Evolutionary conservation across 371 early-diverging fungal species (phyloP), one percentile per base, ranked within the genome.

Genomic region (Rhizopus delemar): DNA sequence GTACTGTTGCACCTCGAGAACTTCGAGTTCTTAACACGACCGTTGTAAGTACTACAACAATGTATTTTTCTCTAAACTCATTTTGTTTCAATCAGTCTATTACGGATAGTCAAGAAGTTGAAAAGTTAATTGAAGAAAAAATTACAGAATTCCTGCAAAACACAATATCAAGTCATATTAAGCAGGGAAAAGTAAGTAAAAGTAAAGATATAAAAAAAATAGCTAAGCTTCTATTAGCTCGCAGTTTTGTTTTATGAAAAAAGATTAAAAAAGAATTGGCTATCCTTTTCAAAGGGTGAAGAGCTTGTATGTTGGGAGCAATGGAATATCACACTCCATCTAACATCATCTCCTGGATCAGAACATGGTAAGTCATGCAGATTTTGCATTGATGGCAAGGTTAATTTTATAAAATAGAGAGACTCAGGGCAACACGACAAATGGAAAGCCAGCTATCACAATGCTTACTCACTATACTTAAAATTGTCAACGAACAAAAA

Each of bases 271-370:
- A 89, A 88, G 65, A 87, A 86, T 15, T 91, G 91, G 94, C 93
- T 90, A 56, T 80, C 85, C 57, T 71, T 79, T 38, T 65, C 73
- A 8, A 91, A 84, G 51, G 75, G 91, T 8, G 89, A 93, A 50
- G 92, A 93, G 46, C 86, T 88, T 38, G 86, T 91, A 4, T 89
- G 93, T 64, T 95, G 95, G 95, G 95, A 95, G 73, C 88, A 89
- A 63, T 94, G 95, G 95, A 75, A 75, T 0, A 75, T 94, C 22
- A 81, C 83, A 11, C 65, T 94, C n/a, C 71, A 79, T 29, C 62
- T 86, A 31, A 69, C 79, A 46, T 74, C 16, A 38, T 16, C 65
- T 11, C 79, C 89, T 29, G 67, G 65, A 33, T 78, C 85, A 8
- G 93, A 93, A 46, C 78, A 84, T 72, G 88, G 90, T 85, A 83